These are phyloP conservation scores for Myxozyma vanderwaltii DNA, from an alignment of 805 yeast genomes.

Conservation along the genomic window DNA sequence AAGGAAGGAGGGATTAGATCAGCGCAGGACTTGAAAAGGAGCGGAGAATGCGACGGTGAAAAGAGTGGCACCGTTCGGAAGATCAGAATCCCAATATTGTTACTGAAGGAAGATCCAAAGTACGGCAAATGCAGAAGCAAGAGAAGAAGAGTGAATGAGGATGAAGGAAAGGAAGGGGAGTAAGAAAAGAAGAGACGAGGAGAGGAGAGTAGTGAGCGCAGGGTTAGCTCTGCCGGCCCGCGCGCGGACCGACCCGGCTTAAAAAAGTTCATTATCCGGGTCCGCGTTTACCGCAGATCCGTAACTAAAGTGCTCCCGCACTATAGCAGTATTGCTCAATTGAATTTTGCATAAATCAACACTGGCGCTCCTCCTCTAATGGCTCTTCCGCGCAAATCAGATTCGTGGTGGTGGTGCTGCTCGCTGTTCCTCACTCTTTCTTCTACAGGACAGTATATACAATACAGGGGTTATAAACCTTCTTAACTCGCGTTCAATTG, in stretches of 20 bases:
- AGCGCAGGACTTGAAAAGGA: background rate
- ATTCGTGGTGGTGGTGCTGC: background rate
- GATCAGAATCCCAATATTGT: background rate
- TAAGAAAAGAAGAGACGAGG: background rate
- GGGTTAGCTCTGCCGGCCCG: conserved; percentile 8
- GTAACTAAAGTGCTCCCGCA: background rate
- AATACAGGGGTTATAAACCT: background rate
- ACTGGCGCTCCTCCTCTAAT: background rate
- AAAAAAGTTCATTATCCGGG: background rate
- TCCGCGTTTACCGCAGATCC: conserved; percentile 6
- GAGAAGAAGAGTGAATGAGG: background rate
- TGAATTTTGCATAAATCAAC: too few relatives aligned
- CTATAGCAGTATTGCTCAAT: background rate
- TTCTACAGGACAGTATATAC: background rate
- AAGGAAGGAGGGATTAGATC: background rate
- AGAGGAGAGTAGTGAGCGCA: background rate
- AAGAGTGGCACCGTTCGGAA: conserved; percentile 18
- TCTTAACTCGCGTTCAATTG: background rate
- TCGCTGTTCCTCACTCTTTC: background rate
- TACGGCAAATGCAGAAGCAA: background rate
- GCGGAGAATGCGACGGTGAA: conserved; percentile 10
- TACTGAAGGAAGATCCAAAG: background rate
- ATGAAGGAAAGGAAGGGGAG: background rate
- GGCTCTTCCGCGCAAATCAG: background rate
- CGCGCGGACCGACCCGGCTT: background rate